These are phyloP conservation scores for Wilcoxina mikolae DNA, from an alignment of 495 filamentous ascomycete genomes.

Conservation along the genomic window DNA sequence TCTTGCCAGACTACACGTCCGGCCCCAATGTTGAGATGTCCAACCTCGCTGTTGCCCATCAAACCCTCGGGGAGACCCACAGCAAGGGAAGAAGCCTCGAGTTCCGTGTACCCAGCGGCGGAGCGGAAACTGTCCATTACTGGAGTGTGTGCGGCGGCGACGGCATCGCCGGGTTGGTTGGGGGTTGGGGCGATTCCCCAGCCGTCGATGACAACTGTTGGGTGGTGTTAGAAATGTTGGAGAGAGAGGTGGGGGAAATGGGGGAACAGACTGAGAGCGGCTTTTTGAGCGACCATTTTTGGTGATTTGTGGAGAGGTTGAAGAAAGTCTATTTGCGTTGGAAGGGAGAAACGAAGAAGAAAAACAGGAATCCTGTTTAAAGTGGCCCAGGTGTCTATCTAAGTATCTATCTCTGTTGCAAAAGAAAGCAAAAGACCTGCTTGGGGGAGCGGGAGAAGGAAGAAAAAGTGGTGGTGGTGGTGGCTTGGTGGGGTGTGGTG, in stretches of 20 bases:
- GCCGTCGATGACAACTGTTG: conserved; percentile 85
- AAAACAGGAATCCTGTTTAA: background rate
- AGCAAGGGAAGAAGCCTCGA: conserved; percentile 89
- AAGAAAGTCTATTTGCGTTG: conserved; percentile 34
- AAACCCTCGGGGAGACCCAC: conserved; percentile 91
- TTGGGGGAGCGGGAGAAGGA: background rate
- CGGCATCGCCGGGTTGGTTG: conserved; percentile 81
- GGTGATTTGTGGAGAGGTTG: background rate
- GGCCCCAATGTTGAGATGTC: conserved; percentile 95
- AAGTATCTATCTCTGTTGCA: conserved; percentile 19
- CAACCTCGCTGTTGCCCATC: conserved; percentile 98
- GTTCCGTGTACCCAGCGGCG: conserved; percentile 64
- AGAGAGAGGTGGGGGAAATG: conserved; percentile 3
- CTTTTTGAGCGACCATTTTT: conserved; percentile 66
- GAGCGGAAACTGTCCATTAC: conserved; percentile 73
- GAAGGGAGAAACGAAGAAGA: background rate
- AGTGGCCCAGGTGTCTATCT: conserved; percentile 12
- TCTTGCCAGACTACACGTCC: conserved; percentile 98
- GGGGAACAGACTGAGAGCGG: conserved; percentile 60
- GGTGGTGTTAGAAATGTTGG: conserved; percentile 5
- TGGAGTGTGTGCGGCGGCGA: conserved; percentile 79
- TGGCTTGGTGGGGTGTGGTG: background rate
- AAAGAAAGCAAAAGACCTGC: background rate
- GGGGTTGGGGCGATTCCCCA: conserved; percentile 78
- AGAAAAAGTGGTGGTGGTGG: background rate